Evolutionary conservation across 371 early-diverging fungal genomes (phyloP), one percentile per base, ranked within the genome.

Genomic region (Dichotomocladium elegans): DNA sequence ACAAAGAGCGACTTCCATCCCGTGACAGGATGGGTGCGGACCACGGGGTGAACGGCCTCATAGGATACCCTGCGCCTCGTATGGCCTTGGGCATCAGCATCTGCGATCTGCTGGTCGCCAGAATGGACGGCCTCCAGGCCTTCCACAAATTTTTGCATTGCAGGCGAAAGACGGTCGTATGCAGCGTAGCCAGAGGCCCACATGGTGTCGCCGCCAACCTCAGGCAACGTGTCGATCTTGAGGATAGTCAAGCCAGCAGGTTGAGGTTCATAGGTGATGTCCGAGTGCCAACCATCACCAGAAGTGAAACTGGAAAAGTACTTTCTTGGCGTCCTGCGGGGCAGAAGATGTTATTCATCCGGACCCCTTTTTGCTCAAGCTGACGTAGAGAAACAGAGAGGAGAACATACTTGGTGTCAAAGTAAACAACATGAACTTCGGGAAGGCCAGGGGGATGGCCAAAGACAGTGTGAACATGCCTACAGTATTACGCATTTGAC

Each of bases 11-110:
- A 55, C 55, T 85, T 86, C 78, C 80, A 78, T 19, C 81, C 79
- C n/a, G 88, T 86, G 25, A 88, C 81, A 22, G 86, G 86, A 59
- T 87, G 82, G 12, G 85, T 47, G 41, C 87, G 80, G 17, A 87
- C 55, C 1, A 86, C 66, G 8, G 88, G 88, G 46, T 87, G 88
- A 12, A 53, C 54, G 19, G 69, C 55, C 42, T 70, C 83, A 29
- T 26, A 42, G 21, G 43, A 35, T 40, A 73, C 64, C 37, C 80
- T 68, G 43, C 80, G 77, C 15, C 70, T 53, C 35, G 68, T 59
- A 19, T 61, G 64, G 9, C 81, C 82, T 7, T 53, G 53, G 47
- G 27, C 63, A 17, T 53, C 64, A 10, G 75, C 77, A 25, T 65
- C 55, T 14, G 53, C 46, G 6, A 55, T 56, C 54, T 77, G 77